Conservation (phyloP, 2,329 filamentous ascomycete genomes). For the Monilinia aucupariae region DNA sequence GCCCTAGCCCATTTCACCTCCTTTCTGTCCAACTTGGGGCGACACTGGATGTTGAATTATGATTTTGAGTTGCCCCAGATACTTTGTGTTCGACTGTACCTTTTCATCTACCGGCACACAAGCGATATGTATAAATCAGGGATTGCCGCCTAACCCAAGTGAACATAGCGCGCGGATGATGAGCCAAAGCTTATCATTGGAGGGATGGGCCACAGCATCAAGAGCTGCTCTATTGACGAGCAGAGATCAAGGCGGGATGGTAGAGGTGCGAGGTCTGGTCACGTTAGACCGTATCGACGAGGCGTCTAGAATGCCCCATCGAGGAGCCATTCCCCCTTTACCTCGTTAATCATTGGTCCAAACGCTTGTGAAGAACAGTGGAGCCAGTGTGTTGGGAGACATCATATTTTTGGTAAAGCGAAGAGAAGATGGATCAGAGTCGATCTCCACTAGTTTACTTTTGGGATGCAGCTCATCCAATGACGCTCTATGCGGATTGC, state of each 20-base stretch:
- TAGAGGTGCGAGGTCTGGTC: neutral
- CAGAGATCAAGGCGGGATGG: neutral
- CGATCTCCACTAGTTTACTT: slow-evolving; percentile 6
- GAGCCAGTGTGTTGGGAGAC: slow-evolving; percentile 2
- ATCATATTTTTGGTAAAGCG: neutral
- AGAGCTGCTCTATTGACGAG: neutral
- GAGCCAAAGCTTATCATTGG: neutral
- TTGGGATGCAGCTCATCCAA: slow-evolving; percentile 7
- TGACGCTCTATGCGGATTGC: slow-evolving; percentile 3
- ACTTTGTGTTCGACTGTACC: neutral
- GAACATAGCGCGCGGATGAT: neutral
- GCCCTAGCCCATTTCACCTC: neutral
- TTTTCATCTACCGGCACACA: neutral
- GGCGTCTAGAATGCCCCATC: slow-evolving; percentile 10
- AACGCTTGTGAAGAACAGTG: neutral
- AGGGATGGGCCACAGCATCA: neutral
- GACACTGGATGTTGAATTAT: neutral
- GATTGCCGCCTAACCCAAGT: neutral
- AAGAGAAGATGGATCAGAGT: slow-evolving; percentile 7
- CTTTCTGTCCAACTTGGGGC: neutral
- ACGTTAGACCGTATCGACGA: neutral
- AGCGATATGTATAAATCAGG: neutral
- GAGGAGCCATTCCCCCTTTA: neutral
- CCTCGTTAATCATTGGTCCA: neutral
- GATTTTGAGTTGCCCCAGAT: neutral